A percentile compares a stretch with the other conserved stretches of the same genome.
These are phyloP conservation scores for Peziza echinospora DNA, from an alignment of 495 filamentous ascomycete genomes.

Conservation along the genomic window DNA sequence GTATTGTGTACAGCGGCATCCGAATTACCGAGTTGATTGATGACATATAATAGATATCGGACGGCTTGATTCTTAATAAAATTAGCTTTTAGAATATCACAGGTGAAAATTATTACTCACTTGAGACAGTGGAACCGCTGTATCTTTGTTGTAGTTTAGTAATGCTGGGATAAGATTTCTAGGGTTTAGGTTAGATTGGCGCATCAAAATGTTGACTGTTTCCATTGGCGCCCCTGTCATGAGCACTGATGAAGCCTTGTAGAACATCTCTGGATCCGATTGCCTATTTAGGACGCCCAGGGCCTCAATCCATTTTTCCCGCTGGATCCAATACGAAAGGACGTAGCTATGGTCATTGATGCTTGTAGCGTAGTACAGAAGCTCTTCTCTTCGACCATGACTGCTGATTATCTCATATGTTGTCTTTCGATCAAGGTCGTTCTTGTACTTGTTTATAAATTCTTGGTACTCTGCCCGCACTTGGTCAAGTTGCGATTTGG, in stretches of 20 bases:
- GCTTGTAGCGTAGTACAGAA: slow-evolving; percentile 71
- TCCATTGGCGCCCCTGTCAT: slow-evolving; percentile 73
- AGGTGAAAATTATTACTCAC: slow-evolving; percentile 13
- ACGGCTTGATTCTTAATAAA: slow-evolving; percentile 68
- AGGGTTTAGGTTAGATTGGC: slow-evolving; percentile 69
- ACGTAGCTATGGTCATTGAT: slow-evolving; percentile 87
- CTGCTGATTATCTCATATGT: slow-evolving; percentile 90
- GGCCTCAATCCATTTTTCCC: slow-evolving; percentile 82
- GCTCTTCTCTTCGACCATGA: slow-evolving; percentile 79
- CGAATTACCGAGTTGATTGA: slow-evolving; percentile 61
- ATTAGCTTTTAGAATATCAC: slow-evolving; percentile 20
- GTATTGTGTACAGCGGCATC: slow-evolving; percentile 95
- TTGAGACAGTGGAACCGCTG: slow-evolving; percentile 31
- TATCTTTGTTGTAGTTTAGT: slow-evolving; percentile 72
- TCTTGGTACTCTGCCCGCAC: slow-evolving; percentile 65
- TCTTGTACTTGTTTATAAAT: slow-evolving; percentile 63
- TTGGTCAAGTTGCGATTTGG: slow-evolving; percentile 44
- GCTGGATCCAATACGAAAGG: slow-evolving; percentile 88
- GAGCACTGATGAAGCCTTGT: slow-evolving; percentile 85
- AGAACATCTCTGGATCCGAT: slow-evolving; percentile 78
- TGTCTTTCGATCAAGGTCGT: slow-evolving; percentile 72
- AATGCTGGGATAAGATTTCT: slow-evolving; percentile 79
- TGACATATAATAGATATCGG: slow-evolving; percentile 80
- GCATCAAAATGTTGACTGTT: slow-evolving; percentile 80
- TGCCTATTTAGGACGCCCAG: slow-evolving; percentile 76